Evolutionary conservation across 163 green algal genomes (phyloP), one percentile per base, ranked within the genome.

Genomic region (Trebouxiophyceae sp.): DNA sequence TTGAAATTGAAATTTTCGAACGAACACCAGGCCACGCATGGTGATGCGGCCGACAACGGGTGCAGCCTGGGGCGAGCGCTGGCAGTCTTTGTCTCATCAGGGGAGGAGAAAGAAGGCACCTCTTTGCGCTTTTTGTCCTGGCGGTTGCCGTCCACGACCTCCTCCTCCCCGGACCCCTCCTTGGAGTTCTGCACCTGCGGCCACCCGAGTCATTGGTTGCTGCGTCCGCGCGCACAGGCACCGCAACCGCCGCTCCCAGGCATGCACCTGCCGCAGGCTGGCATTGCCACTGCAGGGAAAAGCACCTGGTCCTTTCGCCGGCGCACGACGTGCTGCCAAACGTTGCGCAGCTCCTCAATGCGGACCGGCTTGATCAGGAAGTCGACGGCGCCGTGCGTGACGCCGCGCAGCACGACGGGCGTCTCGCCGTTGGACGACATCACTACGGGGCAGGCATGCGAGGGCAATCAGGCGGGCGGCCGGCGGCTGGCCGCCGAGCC

Each of bases 291-390:
- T n/a, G 39, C 12, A 50, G 16, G 16, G 39, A 50, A 50, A 16
- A 50, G 16, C 8, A 50, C 39, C 39, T 50, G 39, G 39, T 50
- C 12, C 12, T 16, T 16, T 50, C 26, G 20, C 23, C 47, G 69
- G 1, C 91, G 78, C 12, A 98, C 75, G 4, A 98, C 91, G 73
- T 98, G 92, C 82, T 98, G 93, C 93, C 93, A 98, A 5, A 97
- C 85, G 68, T 97, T 97, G 3, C 84, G 75, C 45, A 98, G 81
- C 79, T 98, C 93, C 77, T 97, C 89, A 24, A 97, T 85, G 2
- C 91, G 83, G 22, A 98, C 91, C 23, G 93, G 93, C 71, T 98
- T 98, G 65, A 97, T 95, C 1, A 98, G 76, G 55, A 97, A 98
- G 77, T 98, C 93, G 2, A 95, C 91, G 0, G 93, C 93, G 20